Evolutionary conservation across 2,329 filamentous ascomycete genomes (phyloP).

Genomic region (Fusarium hostae): DNA sequence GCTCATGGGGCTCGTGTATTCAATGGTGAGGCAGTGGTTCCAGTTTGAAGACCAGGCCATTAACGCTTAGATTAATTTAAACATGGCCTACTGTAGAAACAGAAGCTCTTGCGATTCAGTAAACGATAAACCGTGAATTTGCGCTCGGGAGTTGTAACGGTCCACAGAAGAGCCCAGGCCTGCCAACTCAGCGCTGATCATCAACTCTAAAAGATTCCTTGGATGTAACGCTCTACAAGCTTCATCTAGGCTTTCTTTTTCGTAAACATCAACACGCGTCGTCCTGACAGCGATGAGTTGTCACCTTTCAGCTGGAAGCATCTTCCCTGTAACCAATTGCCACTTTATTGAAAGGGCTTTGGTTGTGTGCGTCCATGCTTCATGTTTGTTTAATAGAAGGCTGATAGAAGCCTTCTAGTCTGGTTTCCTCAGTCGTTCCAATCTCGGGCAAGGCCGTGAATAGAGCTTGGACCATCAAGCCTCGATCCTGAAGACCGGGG

Average conservation of each 20-base stretch:
- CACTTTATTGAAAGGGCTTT: slow-evolving; percentile 8
- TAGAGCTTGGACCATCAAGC: slow-evolving; percentile 12
- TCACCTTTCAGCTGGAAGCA: slow-evolving; percentile 19
- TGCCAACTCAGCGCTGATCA: slow-evolving; percentile 37
- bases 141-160: slow-evolving; percentile 18
- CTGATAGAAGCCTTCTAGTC: slow-evolving; percentile 25
- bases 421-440: slow-evolving; percentile 15
- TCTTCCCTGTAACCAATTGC: slow-evolving; percentile 6
- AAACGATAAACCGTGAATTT: slow-evolving; percentile 9
- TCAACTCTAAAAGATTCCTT: slow-evolving; percentile 22
- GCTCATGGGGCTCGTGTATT: slow-evolving; percentile 28
- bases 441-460: slow-evolving; percentile 41
- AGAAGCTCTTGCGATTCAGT: slow-evolving; percentile 11
- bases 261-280: slow-evolving; percentile 21
- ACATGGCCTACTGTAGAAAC: slow-evolving; percentile 1
- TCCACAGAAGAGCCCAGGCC: not conserved
- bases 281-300: slow-evolving; percentile 12
- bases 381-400: slow-evolving; percentile 23
- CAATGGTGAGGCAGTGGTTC: slow-evolving; percentile 40
- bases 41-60: slow-evolving; percentile 6
- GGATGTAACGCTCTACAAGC: slow-evolving; percentile 1
- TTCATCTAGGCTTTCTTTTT: not conserved
- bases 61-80: not conserved
- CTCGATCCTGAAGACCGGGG: slow-evolving; percentile 28
- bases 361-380: slow-evolving; percentile 14